Base-by-base conservation (phyloP, 192 early-diverging fungal genomes). In the Coemansia sp. region DNA sequence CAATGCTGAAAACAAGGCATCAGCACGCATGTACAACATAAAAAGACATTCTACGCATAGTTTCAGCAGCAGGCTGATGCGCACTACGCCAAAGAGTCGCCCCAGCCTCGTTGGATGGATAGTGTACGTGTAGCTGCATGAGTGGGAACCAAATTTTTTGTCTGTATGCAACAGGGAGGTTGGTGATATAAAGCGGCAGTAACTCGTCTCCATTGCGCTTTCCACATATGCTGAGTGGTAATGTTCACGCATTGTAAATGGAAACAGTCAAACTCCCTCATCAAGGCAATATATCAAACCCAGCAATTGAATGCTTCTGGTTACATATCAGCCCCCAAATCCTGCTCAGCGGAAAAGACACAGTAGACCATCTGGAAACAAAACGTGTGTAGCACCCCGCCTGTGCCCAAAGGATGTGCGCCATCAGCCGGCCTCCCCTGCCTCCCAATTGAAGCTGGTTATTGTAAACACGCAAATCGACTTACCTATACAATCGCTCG, bases 321-420 rank as follows among this genome's bases (percentile, higher is more conserved):
- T 49, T 49, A 49, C n/a, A 49, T 49, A 49, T 49, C 19, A 3
- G 41, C 11, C 47, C 47, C 47, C 18, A n/a, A 49, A 49, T n/a
- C n/a, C 47, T 16, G 47, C 47, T 32, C 16, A 49, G n/a, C 47
- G 18, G 47, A 49, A 49, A 49, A 49, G 47, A 8, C 47, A 49
- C 47, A 49, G 47, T 49, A 49, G 47, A 49, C 47, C 47, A 49
- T 18, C 47, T 49, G 47, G 47, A 49, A 49, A 49, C 47, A 43
- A 43, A 43, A n/a, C 29, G 29, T 13, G 41, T 13, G 1, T n/a
- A 13, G 41, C 41, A 43, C 47, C 47, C n/a, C 8, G 16, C 7
- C n/a, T 19, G 7, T 7, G 47, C 8, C 16, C 47, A 49, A n/a
- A 19, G 47, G 7, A 49, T 49, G 47, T 19, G 19, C 47, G 47